phyloP scores from a whole-genome alignment of 768 basidiomycete species.

The Daedalea quercina region DNA sequence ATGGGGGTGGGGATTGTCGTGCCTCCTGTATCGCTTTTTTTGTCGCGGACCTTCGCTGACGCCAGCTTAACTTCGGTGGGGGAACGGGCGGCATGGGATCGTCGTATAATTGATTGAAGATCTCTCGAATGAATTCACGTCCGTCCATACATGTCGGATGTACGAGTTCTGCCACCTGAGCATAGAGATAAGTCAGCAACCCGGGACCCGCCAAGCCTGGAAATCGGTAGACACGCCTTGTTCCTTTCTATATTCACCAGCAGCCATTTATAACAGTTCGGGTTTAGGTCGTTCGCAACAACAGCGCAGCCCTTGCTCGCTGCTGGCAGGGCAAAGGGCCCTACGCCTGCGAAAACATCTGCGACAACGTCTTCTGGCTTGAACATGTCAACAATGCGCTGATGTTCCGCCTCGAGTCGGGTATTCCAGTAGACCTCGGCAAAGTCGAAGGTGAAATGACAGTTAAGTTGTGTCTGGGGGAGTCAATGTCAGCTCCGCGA shows the following conservation, averaged over 20 bases:
- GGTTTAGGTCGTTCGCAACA: conserved; percentile 92
- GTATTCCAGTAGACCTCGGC: conserved; percentile 98
- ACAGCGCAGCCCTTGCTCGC: conserved; percentile 89
- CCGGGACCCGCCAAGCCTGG: background rate
- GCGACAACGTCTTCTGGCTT: conserved; percentile 72
- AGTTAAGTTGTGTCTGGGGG: conserved; percentile 73
- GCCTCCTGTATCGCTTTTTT: conserved; percentile 12
- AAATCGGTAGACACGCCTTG: conserved; percentile 42
- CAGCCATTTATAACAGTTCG: conserved; percentile 76
- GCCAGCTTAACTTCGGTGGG: conserved; percentile 20
- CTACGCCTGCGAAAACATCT: conserved; percentile 96
- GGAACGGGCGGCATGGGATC: conserved; percentile 46
- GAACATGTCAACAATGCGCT: conserved; percentile 73
- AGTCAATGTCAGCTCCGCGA: background rate
- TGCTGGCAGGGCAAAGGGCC: conserved; percentile 92
- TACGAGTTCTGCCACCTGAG: conserved; percentile 64
- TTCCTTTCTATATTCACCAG: conserved; percentile 67
- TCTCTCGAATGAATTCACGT: conserved; percentile 69
- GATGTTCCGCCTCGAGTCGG: conserved; percentile 86
- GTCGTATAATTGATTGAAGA: conserved; percentile 45
- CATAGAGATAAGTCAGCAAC: background rate
- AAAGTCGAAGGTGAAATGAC: conserved; percentile 91
- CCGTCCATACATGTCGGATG: conserved; percentile 81
- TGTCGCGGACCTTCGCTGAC: conserved; percentile 14
- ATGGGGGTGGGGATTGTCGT: background rate